Base-by-base conservation (phyloP, 345 rosid genomes). In the Eucalyptus leucophloia region DNA sequence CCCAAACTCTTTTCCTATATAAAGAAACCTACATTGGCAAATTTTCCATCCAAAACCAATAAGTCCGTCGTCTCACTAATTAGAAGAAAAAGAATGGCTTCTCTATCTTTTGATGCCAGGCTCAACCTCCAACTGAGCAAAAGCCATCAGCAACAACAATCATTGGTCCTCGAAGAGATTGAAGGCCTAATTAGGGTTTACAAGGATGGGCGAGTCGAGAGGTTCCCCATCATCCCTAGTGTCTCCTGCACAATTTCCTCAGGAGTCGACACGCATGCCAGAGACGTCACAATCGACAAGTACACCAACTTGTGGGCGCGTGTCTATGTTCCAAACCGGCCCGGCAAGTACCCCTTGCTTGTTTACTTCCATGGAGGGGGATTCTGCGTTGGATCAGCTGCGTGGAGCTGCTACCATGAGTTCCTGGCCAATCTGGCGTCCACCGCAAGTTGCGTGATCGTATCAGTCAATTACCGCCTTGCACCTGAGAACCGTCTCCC, bases 291-390 rank as follows among this genome's bases (percentile, higher is more conserved):
- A 49, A 92, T 97, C 24, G 94, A 95, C 91, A 91, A 92, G 72
- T 90, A 89, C 56, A 92, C 94, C 30, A 92, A 94, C 93, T 88
- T 94, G 47, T 94, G 97, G 97, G 96, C 94, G 34, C 95, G 98
- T 54, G 91, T 96, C 67, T 97, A 96, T 82, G 93, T 92, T 62
- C 99, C 98, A 8, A 89, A n/a, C 24, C 60, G 77, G 34, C 89
- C 92, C 8, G 86, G 86, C 53, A 47, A 28, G 50, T 91, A 92
- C 12, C 97, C 96, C 77, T 87, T 96, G 72, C 65, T 96, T 10
- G 92, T 95, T 30, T 94, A 94, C 91, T 96, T 95, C 92, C 97
- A 96, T 53, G 97, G 96, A 47, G 98, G 97, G 51, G 98, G 97
- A 26, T 96, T 94, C 53, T 96, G 96, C 37, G 90, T 94, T 7